phyloP scores from a whole-genome alignment of 805 yeast genomes.

The Spathaspora girioi region DNA sequence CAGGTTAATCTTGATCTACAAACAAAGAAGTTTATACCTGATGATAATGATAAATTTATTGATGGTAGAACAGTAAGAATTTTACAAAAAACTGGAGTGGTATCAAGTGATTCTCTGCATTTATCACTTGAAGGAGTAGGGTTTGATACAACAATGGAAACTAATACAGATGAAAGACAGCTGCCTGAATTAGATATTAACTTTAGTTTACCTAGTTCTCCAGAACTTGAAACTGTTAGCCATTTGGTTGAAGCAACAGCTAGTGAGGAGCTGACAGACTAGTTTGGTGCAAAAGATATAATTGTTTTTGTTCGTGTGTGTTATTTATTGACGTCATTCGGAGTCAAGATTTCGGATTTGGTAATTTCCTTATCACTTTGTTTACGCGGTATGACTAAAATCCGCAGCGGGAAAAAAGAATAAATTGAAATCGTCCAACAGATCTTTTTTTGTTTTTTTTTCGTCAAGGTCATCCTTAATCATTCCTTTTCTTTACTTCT shows the following conservation, averaged over 20 bases:
- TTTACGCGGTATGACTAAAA: background rate
- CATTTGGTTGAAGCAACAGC: background rate
- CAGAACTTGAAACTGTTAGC: background rate
- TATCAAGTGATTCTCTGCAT: background rate
- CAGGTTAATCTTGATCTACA: constrained; percentile 22
- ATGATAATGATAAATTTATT: constrained; percentile 37
- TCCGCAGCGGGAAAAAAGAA: background rate
- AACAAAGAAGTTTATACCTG: constrained; percentile 23
- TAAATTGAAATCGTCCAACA: background rate
- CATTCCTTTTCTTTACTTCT: no score
- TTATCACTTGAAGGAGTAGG: background rate
- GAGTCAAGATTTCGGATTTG: background rate
- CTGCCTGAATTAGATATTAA: background rate
- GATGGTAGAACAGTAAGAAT: constrained; percentile 34
- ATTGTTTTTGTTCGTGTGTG: no score
- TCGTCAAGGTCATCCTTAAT: background rate
- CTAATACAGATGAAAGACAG: background rate
- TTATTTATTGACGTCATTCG: background rate
- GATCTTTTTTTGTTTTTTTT: background rate
- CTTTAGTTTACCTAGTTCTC: background rate
- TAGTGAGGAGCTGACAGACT: background rate
- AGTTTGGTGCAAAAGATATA: no score
- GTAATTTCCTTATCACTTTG: background rate
- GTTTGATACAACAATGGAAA: background rate
- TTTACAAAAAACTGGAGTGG: constrained; percentile 14